phyloP scores from a whole-genome alignment of 139 green algal genomes.

The Picocystis salinarum region DNA sequence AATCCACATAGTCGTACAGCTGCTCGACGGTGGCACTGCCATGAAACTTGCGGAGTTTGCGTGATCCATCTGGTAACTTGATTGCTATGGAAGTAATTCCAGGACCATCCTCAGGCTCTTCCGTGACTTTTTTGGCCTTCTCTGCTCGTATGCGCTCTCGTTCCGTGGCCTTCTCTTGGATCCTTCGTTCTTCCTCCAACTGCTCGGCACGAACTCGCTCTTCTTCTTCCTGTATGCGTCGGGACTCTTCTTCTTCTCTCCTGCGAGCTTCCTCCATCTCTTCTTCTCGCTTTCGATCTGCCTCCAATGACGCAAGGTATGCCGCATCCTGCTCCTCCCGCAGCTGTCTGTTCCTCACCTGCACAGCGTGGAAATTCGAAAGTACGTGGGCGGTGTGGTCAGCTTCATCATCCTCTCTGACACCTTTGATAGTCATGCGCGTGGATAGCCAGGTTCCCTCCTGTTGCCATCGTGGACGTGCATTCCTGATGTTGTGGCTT shows the following conservation, averaged over 20 bases:
- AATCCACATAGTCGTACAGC: conserved; percentile 18
- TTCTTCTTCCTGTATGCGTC: neutral
- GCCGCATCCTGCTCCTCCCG: conserved; percentile 20
- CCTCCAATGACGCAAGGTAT: conserved; percentile 15
- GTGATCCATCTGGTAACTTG: conserved; percentile 10
- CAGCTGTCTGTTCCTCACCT: conserved; percentile 12
- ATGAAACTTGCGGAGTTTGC: conserved; percentile 9
- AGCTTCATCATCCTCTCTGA: too few relatives aligned
- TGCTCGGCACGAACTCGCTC: conserved; percentile 3
- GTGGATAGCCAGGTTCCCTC: too few relatives aligned
- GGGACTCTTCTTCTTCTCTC: conserved; percentile 6
- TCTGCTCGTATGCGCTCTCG: too few relatives aligned
- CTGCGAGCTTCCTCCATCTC: conserved; percentile 8
- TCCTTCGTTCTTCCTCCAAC: conserved; percentile 4
- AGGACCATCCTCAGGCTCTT: conserved; percentile 19
- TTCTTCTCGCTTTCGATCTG: conserved; percentile 11
- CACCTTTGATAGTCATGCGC: too few relatives aligned
- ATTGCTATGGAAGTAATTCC: conserved; percentile 7
- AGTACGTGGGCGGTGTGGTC: too few relatives aligned
- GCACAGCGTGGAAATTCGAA: too few relatives aligned
- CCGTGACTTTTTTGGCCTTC: conserved; percentile 7
- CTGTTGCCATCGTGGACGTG: too few relatives aligned
- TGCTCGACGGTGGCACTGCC: conserved; percentile 4
- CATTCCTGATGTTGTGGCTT: too few relatives aligned
- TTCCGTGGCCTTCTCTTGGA: too few relatives aligned